A percentile compares a stretch with the other conserved stretches of the same genome.
Conservation (phyloP, 2,329 filamentous ascomycete species). For the Penicillium glabrum region DNA sequence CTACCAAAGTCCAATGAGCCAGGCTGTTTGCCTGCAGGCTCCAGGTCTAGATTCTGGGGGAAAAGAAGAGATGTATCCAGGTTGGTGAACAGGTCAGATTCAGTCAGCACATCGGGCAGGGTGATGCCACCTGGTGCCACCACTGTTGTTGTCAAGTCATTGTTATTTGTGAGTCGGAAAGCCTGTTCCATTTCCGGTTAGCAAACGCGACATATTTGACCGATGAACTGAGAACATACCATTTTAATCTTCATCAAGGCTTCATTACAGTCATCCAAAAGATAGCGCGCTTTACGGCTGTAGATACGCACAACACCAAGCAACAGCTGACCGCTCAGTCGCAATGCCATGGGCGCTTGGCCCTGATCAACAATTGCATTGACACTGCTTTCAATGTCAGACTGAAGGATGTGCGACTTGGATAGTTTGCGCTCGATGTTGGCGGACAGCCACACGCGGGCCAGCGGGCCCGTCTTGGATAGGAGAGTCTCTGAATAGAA, state of each 20-base stretch:
- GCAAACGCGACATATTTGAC: background rate
- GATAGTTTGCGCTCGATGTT: constrained; percentile 98
- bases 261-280: constrained; percentile 96
- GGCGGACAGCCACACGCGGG: constrained; percentile 96
- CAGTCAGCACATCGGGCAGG: constrained; percentile 88
- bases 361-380: constrained; percentile 90
- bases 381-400: constrained; percentile 92
- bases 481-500: constrained; percentile 97
- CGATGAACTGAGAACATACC: constrained; percentile 53
- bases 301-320: constrained; percentile 97
- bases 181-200: constrained; percentile 58
- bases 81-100: constrained; percentile 86
- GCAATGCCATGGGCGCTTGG: constrained; percentile 91
- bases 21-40: constrained; percentile 37
- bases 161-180: constrained; percentile 90
- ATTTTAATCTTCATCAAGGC: constrained; percentile 98
- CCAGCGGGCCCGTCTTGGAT: constrained; percentile 94
- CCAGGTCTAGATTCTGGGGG: constrained; percentile 63
- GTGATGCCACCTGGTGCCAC: constrained; percentile 81
- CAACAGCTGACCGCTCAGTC: constrained; percentile 88
- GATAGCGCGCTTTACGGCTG: constrained; percentile 91
- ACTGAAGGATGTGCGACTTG: constrained; percentile 92
- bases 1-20: constrained; percentile 61
- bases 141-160: constrained; percentile 84
- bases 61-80: constrained; percentile 79